A percentile compares a stretch with the other conserved stretches of the same genome.
phyloP scores from a whole-genome alignment of 345 rosid species.

The Carallia brachiata region DNA sequence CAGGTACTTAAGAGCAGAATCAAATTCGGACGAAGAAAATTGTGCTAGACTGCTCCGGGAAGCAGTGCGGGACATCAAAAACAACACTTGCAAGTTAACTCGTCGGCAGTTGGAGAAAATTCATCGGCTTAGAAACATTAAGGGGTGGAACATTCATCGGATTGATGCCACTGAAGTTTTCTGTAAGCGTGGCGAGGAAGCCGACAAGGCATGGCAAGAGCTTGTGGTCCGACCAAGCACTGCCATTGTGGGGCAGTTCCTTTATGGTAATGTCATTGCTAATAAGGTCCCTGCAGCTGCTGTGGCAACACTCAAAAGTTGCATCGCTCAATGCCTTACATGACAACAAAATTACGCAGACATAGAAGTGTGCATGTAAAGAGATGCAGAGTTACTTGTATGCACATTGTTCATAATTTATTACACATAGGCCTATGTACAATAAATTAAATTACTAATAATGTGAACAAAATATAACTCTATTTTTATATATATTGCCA shows the following conservation, averaged over 20 bases:
- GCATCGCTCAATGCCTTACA: conserved; percentile 35
- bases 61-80: conserved; percentile 55
- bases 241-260: conserved; percentile 55
- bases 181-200: conserved; percentile 30
- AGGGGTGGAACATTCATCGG: conserved; percentile 64
- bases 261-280: conserved; percentile 17
- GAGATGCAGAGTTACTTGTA: too few relatives aligned
- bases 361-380: too few relatives aligned
- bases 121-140: conserved; percentile 39
- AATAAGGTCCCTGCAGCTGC: conserved; percentile 1
- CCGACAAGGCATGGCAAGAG: conserved; percentile 64
- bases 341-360: background rate
- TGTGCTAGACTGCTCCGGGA: conserved; percentile 33
- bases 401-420: too few relatives aligned
- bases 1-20: conserved; percentile 42
- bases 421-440: too few relatives aligned
- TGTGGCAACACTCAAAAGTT: conserved; percentile 18
- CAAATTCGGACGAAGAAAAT: conserved; percentile 25
- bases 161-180: conserved; percentile 71
- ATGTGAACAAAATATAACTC: too few relatives aligned
- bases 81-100: conserved; percentile 51
- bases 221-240: conserved; percentile 53
- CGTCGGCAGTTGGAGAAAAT: conserved; percentile 67
- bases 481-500: too few relatives aligned
- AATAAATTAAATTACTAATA: too few relatives aligned